Conservation (phyloP, 176 grass and related monocot genomes). For the Coix lacrymajobi region DNA sequence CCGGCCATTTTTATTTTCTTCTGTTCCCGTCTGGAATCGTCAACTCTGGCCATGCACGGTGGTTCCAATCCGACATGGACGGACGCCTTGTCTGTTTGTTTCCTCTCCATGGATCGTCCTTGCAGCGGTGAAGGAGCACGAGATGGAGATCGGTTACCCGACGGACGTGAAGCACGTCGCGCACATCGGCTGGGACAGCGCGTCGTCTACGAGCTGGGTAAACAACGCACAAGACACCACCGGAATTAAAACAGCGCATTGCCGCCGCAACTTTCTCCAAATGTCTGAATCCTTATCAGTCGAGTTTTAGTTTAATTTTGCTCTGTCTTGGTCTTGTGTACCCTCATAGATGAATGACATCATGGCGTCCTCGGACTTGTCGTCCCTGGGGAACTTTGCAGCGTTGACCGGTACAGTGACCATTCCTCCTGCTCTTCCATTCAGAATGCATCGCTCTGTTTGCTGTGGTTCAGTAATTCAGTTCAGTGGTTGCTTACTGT, state of each 20-base stretch:
- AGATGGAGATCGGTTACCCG: constrained; percentile 62
- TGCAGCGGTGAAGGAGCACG: constrained; percentile 65
- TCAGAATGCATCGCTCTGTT: neutral
- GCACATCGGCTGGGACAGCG: constrained; percentile 57
- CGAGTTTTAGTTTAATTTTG: neutral
- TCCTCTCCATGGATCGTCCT: neutral
- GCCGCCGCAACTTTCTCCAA: neutral
- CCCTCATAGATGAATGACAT: constrained; percentile 36
- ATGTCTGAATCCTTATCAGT: neutral
- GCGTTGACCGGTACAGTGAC: constrained; percentile 30
- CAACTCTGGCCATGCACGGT: neutral
- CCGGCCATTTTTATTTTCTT: neutral
- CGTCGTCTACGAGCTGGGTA: constrained; percentile 63
- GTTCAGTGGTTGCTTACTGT: neutral
- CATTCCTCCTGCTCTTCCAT: neutral
- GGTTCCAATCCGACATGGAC: neutral
- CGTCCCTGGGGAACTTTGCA: constrained; percentile 28
- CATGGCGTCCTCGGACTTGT: constrained; percentile 33
- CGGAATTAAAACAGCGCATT: neutral
- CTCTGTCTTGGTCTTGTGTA: neutral
- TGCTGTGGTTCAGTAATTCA: neutral
- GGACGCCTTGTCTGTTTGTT: neutral
- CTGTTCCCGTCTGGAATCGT: neutral
- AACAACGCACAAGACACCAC: neutral
- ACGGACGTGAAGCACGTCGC: constrained; percentile 73